Evolutionary conservation across 306 rosid genomes (phyloP).

Genomic region (Vigna reflexopilosa): DNA sequence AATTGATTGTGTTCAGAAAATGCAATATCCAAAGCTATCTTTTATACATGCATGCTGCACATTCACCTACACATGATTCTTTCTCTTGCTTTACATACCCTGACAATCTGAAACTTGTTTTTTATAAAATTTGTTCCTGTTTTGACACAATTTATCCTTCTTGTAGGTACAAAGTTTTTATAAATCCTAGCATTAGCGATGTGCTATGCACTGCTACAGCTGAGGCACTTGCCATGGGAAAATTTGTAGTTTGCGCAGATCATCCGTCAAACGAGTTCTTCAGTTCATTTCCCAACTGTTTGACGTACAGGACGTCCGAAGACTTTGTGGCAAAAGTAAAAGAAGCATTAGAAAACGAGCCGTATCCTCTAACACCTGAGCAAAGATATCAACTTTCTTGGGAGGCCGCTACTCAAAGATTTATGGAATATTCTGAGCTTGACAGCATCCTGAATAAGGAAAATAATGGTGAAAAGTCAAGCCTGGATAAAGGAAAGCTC

Average conservation of each 20-base stretch:
- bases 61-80: background rate
- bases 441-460: constrained; percentile 60
- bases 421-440: constrained; percentile 86
- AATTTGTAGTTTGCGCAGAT: constrained; percentile 93
- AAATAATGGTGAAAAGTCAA: constrained; percentile 45
- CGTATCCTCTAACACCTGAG: constrained; percentile 89
- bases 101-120: constrained; percentile 12
- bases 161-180: constrained; percentile 94
- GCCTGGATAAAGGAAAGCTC: constrained; percentile 42
- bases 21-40: constrained; percentile 26
- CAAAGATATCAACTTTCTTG: constrained; percentile 87
- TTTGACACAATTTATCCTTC: constrained; percentile 40
- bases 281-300: constrained; percentile 89
- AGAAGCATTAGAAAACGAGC: constrained; percentile 88
- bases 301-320: constrained; percentile 82
- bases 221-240: constrained; percentile 99
- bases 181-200: constrained; percentile 95
- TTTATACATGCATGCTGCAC: constrained; percentile 3
- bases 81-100: constrained; percentile 21
- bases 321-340: constrained; percentile 88
- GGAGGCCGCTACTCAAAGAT: constrained; percentile 99
- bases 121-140: constrained; percentile 4
- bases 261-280: constrained; percentile 96
- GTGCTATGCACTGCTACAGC: constrained; percentile 98
- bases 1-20: constrained; percentile 20